Evolutionary conservation across 306 rosid species (phyloP), one percentile per base, ranked within the genome.

Genomic region (Vigna hirtella): DNA sequence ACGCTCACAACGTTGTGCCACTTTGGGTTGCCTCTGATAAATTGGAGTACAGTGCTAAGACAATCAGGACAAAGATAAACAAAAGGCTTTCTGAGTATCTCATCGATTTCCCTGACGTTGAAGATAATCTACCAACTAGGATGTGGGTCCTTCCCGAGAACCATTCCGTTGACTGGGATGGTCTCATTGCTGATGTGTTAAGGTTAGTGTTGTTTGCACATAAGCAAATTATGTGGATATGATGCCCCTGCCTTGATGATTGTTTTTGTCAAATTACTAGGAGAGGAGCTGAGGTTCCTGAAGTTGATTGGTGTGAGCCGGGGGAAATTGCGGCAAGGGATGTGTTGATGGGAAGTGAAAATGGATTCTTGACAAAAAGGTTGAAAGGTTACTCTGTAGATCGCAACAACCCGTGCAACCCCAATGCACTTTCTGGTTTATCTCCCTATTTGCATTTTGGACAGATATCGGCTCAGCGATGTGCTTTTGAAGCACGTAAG

Each of bases 381-480:
- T 75, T 91, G 87, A 89, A 81, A 83, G 83, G 64, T 74, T 92
- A 94, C 81, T 79, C 94, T 0, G 34, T 49, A 0, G 97, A 92
- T 74, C 84, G 97, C 66, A 91, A 88, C 59, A 89, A 95, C 76
- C 97, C 98, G 0, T 77, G 87, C 79, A 88, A 92, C 73, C 90
- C 97, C 28, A 82, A 72, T 65, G 96, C 86, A 2, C 86, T 95
- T 73, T 95, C 98, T 57, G 93, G 98, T 34, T 86, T 95, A 55
- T 95, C 98, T 53, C 98, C 98, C 20, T 92, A 95, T 84, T 78
- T 94, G 87, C 98, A 94, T 85, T 92, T 94, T 87, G 98, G 97
- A 56, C 95, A 89, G 70, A 86, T 92, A 84, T 94, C 97, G 45
- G 90, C 97, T 4, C 97, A 94, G 77, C 86, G 98, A 18, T 94